Evolutionary conservation across 371 early-diverging fungal genomes (phyloP).

Genomic region (Rhizopus arrhizus): DNA sequence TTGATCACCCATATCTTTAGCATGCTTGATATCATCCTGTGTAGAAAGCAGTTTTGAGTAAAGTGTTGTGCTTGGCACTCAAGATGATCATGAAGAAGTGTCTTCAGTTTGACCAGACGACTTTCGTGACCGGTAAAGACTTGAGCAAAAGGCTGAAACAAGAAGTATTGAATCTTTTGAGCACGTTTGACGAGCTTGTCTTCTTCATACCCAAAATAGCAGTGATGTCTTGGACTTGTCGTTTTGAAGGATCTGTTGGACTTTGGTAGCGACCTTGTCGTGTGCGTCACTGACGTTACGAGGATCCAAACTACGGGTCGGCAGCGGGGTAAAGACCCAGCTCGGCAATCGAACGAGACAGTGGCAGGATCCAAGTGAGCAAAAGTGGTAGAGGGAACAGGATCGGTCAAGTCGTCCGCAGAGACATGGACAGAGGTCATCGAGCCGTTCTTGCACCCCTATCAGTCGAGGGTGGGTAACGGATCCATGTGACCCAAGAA

Average conservation of each 20-base stretch:
- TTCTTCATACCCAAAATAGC: constrained; percentile 94
- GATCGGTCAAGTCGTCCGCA: constrained; percentile 98
- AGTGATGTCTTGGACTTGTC: constrained; percentile 97
- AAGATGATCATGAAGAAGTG: constrained; percentile 92
- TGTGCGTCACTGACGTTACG: constrained; percentile 93
- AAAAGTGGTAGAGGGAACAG: constrained; percentile 97
- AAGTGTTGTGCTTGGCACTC: constrained; percentile 89
- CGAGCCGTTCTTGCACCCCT: constrained; percentile 98
- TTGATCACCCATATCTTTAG: constrained; percentile 60
- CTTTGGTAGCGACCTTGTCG: constrained; percentile 89
- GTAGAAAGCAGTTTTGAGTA: constrained; percentile 95
- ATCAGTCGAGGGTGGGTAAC: no score
- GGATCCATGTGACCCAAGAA: no score
- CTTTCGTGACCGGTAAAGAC: constrained; percentile 95
- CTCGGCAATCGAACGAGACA: constrained; percentile 97
- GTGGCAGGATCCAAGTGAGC: constrained; percentile 98
- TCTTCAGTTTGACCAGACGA: constrained; percentile 88
- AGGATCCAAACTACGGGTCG: constrained; percentile 93
- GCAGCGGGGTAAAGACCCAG: constrained; percentile 98
- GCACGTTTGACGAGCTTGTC: constrained; percentile 94
- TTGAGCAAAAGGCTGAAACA: constrained; percentile 93
- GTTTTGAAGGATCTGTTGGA: constrained; percentile 91
- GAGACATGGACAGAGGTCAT: constrained; percentile 98
- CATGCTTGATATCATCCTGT: constrained; percentile 92
- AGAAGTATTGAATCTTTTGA: constrained; percentile 90